These are phyloP conservation scores for Pulveroboletus sp. DNA, from an alignment of 768 basidiomycete species.

Conservation along the genomic window DNA sequence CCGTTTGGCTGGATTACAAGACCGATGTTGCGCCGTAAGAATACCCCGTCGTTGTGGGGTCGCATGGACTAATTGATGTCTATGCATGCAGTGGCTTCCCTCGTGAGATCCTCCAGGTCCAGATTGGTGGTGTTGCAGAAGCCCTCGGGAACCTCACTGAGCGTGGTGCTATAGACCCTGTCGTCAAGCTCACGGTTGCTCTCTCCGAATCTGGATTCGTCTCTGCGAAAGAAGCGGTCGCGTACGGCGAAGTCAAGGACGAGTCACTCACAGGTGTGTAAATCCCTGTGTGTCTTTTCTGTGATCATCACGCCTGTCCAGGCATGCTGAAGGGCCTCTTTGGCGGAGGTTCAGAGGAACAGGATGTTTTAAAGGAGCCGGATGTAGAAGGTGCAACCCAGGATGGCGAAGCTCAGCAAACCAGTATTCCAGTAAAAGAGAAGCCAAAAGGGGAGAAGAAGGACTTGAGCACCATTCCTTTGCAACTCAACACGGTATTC, in stretches of 20 bases:
- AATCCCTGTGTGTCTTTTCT: not conserved
- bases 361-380: slow-evolving; percentile 31
- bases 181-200: slow-evolving; percentile 80
- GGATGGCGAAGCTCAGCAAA: slow-evolving; percentile 31
- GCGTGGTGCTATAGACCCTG: slow-evolving; percentile 74
- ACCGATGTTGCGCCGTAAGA: slow-evolving; percentile 58
- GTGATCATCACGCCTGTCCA: slow-evolving; percentile 24
- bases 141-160: slow-evolving; percentile 84
- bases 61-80: slow-evolving; percentile 6
- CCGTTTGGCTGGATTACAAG: slow-evolving; percentile 77
- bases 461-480: slow-evolving; percentile 56
- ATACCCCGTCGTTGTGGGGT: not conserved
- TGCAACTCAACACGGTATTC: slow-evolving; percentile 63
- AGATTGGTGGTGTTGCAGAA: slow-evolving; percentile 68
- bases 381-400: slow-evolving; percentile 12
- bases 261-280: slow-evolving; percentile 68
- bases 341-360: slow-evolving; percentile 50
- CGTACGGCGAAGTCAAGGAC: slow-evolving; percentile 79
- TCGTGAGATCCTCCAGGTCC: slow-evolving; percentile 68
- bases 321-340: slow-evolving; percentile 91
- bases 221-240: slow-evolving; percentile 74
- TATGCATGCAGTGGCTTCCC: slow-evolving; percentile 57
- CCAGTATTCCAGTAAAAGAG: slow-evolving; percentile 30
- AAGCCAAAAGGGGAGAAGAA: slow-evolving; percentile 37
- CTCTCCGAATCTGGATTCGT: slow-evolving; percentile 88